Evolutionary conservation across 2,329 filamentous ascomycete genomes (phyloP), one percentile per base, ranked within the genome.

Genomic region (Paraconiothyrium brasiliense): DNA sequence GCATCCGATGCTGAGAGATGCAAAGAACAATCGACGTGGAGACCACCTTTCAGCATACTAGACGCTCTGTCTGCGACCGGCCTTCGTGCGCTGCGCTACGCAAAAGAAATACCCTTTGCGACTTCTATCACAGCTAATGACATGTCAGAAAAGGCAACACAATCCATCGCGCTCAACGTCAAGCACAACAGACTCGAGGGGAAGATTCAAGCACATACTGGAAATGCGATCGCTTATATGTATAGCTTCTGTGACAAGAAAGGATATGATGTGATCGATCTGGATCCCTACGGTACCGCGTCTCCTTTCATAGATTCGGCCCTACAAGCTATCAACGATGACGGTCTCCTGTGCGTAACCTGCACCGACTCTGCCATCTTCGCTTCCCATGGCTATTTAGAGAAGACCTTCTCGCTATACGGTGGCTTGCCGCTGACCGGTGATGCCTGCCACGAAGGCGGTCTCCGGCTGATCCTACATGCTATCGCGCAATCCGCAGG

Each of bases 351-450:
- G 4, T 97, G 94, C 76, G 91, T 99, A 5, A 99, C 95, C 1
- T 99, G 95, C 79, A 99, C 95, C 0, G 95, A 99, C 78, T 94
- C 94, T 10, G 93, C 92, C 10, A 92, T 99, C 2, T 99, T 94
- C 86, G 94, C 94, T 1, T 97, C 94, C 0, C 92, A 92, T 69
- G 93, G 94, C 59, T 99, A 98, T 74, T 89, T 92, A 1, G 95
- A 99, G 78, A 99, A 99, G 83, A 88, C 93, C 3, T 99, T 90
- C 77, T 90, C 94, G 1, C 84, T 97, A n/a, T 99, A 99, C 73
- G 95, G 95, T 3, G 95, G 95, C 37, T 83, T 94, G 16, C 93
- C 95, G 0, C 81, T 94, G 62, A 97, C 97, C 80, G 94, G 93
- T 0, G 84, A 87, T 54, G 90, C 93, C 73, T 94, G 91, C 27